These are phyloP conservation scores for Thuidium tamariscinum DNA, from an alignment of 225 moss, liverwort and hornwort genomes.

Conservation along the genomic window DNA sequence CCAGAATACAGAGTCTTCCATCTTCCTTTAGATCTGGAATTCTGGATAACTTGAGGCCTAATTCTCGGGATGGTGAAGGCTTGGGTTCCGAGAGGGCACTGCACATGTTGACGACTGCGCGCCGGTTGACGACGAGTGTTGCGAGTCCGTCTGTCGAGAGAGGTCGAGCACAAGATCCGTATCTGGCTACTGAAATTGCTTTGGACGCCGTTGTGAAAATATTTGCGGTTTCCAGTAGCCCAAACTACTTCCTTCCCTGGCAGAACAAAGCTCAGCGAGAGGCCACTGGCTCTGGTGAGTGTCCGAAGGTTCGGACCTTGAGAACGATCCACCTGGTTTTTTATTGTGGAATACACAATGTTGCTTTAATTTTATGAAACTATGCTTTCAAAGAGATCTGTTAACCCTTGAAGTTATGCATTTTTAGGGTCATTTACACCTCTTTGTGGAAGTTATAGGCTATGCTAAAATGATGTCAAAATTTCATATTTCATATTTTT, in stretches of 20 bases:
- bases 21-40: background rate
- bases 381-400: background rate
- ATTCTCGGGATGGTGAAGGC: background rate
- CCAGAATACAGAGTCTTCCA: background rate
- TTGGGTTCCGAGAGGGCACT: background rate
- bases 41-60: background rate
- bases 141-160: conserved; percentile 19
- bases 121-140: background rate
- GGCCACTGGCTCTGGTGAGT: conserved; percentile 87
- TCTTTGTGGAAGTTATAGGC: background rate
- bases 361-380: background rate
- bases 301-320: background rate
- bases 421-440: background rate
- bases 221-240: conserved; percentile 85
- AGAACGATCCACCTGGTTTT: background rate
- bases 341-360: background rate
- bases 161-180: conserved; percentile 60
- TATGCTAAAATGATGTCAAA: background rate
- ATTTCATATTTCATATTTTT: background rate
- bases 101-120: background rate
- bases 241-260: conserved; percentile 94
- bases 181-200: conserved; percentile 74
- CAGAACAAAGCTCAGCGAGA: conserved; percentile 97
- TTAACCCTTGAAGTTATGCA: background rate
- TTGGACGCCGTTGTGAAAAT: conserved; percentile 92